Base-by-base conservation (phyloP, 2,329 filamentous ascomycete genomes). In the Calonectria crousiana region DNA sequence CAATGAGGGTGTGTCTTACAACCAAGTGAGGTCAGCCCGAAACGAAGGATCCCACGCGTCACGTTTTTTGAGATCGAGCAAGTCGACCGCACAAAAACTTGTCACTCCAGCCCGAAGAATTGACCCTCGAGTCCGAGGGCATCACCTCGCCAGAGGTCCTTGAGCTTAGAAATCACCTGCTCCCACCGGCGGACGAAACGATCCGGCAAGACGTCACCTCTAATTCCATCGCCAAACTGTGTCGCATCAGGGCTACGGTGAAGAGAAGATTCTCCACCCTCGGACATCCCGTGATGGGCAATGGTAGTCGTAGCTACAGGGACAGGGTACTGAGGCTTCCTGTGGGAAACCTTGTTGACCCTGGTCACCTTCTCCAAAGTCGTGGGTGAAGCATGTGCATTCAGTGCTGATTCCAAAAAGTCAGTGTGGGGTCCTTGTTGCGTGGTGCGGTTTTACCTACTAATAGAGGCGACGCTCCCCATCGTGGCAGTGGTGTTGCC, bases 181-280 rank as follows among this genome's bases (percentile, higher is more conserved):
- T 70, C 70, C 79, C 78, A 80, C 36, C 56, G 71, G 16, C 62
- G 44, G 44, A 51, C 71, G 70, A 72, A 78, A 32, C 53, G 66
- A 16, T 58, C 30, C 49, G 67, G 74, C 52, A 68, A 64, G 20
- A 49, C 60, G 32, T 69, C 76, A 26, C 72, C 70, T 44, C 62
- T 65, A 28, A 78, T 71, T 28, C 80, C 81, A n/a, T 77, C 68
- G 36, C 77, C 73, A 4, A 82, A 76, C n/a, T 77, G 76, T 10
- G 78, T 79, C 62, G 81, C 77, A 67, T 83, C 82, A 36, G 82
- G 80, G 65, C 85, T 83, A 6, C 84, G 83, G 73, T 86, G 84
- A 41, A 83, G 71, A 1, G 84, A 84, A 47, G 81, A 84, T 74
- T 82, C 79, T 36, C 81, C 83, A 14, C 83, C 84, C 84, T 78